Conservation (phyloP, 441 rosid species). For the Erodium trifolium region DNA sequence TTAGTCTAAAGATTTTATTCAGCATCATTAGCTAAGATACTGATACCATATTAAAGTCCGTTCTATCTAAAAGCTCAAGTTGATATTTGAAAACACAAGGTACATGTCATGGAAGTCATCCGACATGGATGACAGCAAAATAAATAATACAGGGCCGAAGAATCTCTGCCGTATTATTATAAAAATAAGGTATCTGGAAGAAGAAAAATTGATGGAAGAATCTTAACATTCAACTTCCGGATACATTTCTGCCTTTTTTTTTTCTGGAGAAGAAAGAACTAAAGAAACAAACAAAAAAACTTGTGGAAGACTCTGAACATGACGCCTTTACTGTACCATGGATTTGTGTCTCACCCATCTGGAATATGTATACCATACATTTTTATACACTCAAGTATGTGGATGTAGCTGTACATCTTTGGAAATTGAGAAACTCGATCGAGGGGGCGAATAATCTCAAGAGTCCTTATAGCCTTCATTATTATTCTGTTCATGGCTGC, state of each 20-base stretch:
- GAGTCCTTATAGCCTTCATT: slow-evolving; percentile 12
- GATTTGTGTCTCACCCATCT: neutral
- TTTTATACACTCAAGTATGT: too few species aligned
- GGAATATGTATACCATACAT: neutral
- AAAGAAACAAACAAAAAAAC: neutral
- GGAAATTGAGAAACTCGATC: too few species aligned
- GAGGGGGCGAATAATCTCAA: slow-evolving; percentile 23
- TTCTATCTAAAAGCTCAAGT: too few species aligned
- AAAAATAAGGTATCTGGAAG: neutral
- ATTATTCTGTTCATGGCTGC: slow-evolving; percentile 33
- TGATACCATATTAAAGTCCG: too few species aligned
- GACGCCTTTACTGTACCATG: neutral
- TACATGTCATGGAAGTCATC: too few species aligned
- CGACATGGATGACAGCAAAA: too few species aligned
- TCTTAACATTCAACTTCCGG: neutral
- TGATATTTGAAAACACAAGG: too few species aligned
- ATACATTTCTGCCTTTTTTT: neutral
- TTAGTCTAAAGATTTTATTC: too few species aligned
- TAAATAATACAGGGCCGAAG: neutral
- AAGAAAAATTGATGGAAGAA: neutral
- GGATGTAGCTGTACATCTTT: too few species aligned
- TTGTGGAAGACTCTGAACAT: neutral
- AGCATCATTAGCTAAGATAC: too few species aligned
- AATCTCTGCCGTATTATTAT: neutral
- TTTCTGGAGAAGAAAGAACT: neutral